A percentile compares a stretch with the other conserved stretches of the same genome.
Conservation (phyloP, 2,329 filamentous ascomycete genomes). For the Boeremia exigua region DNA sequence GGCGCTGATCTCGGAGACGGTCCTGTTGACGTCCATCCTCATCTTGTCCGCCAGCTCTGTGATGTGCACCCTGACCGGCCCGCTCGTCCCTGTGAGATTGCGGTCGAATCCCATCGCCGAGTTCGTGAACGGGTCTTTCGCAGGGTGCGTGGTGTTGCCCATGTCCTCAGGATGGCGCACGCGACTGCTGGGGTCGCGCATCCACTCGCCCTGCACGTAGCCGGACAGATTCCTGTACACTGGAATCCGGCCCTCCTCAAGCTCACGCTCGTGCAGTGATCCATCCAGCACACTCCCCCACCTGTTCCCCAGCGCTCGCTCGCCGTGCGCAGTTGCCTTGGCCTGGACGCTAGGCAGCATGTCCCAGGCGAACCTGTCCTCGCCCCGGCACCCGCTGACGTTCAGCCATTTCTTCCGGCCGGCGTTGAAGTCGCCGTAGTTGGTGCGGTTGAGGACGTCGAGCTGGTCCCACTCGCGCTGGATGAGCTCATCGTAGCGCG, state of each 20-base stretch:
- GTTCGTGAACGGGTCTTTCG: conserved; percentile 70
- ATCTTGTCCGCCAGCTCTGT: conserved; percentile 57
- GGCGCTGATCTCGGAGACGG: conserved; percentile 72
- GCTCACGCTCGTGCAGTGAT: conserved; percentile 31
- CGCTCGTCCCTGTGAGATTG: conserved; percentile 74
- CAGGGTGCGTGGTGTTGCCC: conserved; percentile 63
- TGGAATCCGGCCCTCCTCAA: conserved; percentile 54
- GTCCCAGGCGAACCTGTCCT: conserved; percentile 80
- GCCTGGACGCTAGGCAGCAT: conserved; percentile 71
- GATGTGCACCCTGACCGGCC: conserved; percentile 74
- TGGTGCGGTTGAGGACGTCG: conserved; percentile 47
- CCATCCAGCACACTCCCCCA: conserved; percentile 49
- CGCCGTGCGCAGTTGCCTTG: conserved; percentile 53
- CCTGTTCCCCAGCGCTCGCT: conserved; percentile 51
- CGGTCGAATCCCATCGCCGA: conserved; percentile 67
- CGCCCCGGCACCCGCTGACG: conserved; percentile 75
- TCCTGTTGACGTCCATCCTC: conserved; percentile 41
- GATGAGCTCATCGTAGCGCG: conserved; percentile 55
- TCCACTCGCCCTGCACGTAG: conserved; percentile 77
- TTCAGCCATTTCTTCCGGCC: conserved; percentile 55
- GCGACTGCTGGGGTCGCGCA: conserved; percentile 60
- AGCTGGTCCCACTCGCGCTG: conserved; percentile 59
- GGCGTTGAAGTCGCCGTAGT: conserved; percentile 57
- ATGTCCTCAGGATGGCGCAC: conserved; percentile 55
- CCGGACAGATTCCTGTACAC: conserved; percentile 83